A percentile compares a stretch with the other conserved stretches of the same genome.
phyloP scores from a whole-genome alignment of 768 basidiomycete genomes.

The Mycena vulgaris region DNA sequence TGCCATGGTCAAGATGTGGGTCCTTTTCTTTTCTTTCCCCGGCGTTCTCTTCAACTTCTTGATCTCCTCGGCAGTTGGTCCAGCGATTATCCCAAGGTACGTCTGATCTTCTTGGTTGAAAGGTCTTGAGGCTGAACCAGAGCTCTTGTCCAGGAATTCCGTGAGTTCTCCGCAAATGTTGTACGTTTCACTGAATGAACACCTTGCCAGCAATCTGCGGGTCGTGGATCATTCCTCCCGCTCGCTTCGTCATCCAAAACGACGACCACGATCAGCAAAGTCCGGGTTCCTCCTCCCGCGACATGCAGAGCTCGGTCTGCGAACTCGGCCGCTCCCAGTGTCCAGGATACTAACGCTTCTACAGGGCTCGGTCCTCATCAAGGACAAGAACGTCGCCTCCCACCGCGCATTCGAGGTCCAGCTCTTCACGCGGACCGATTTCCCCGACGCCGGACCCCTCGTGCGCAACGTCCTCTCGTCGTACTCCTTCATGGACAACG shows the following conservation, averaged over 20 bases:
- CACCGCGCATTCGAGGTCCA: constrained; percentile 20
- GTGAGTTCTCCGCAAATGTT: neutral
- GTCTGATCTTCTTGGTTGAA: neutral
- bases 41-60: neutral
- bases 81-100: constrained; percentile 22
- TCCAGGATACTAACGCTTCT: no score
- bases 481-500: constrained; percentile 25
- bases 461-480: constrained; percentile 25
- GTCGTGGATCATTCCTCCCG: constrained; percentile 10
- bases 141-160: constrained; percentile 9
- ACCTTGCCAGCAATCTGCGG: constrained; percentile 15
- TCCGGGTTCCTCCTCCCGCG: constrained; percentile 17
- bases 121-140: neutral
- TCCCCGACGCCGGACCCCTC: constrained; percentile 23
- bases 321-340: neutral
- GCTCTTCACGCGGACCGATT: constrained; percentile 26
- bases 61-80: constrained; percentile 14
- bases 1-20: constrained; percentile 21
- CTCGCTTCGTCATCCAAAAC: constrained; percentile 20
- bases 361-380: constrained; percentile 22
- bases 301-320: constrained; percentile 21
- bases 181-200: neutral
- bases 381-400: constrained; percentile 21
- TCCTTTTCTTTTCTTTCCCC: neutral
- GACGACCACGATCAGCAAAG: constrained; percentile 25